Percentiles rank a stretch among this genome's conserved stretches.
These are phyloP conservation scores for Colletotrichum endophyticum DNA, from an alignment of 2,329 filamentous ascomycete species.

Conservation along the genomic window DNA sequence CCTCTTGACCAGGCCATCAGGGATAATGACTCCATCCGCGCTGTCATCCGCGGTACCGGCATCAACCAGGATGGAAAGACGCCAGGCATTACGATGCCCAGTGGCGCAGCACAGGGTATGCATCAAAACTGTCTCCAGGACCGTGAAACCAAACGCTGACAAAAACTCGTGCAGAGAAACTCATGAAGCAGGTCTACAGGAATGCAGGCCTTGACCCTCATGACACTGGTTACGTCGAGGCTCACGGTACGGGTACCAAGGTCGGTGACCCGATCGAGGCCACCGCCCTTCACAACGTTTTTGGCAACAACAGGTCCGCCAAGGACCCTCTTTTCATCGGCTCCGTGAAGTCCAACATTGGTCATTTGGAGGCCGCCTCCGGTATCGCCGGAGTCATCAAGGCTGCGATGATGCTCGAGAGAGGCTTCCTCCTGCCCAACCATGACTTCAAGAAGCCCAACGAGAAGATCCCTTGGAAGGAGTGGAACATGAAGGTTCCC, in stretches of 20 bases:
- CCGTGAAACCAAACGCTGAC: slow-evolving; percentile 20
- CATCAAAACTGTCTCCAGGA: not conserved
- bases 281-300: slow-evolving; percentile 48
- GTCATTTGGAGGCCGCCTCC: slow-evolving; percentile 56
- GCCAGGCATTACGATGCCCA: slow-evolving; percentile 63
- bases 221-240: slow-evolving; percentile 45
- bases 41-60: slow-evolving; percentile 54
- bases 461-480: slow-evolving; percentile 50
- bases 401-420: slow-evolving; percentile 54
- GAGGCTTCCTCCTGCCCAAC: slow-evolving; percentile 54
- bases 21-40: slow-evolving; percentile 60
- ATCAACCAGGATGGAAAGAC: slow-evolving; percentile 62
- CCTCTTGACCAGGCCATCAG: slow-evolving; percentile 56
- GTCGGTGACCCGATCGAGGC: slow-evolving; percentile 63
- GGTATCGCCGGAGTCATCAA: slow-evolving; percentile 60
- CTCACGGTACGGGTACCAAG: slow-evolving; percentile 61
- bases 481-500: slow-evolving; percentile 56
- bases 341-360: slow-evolving; percentile 56
- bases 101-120: slow-evolving; percentile 46
- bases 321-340: slow-evolving; percentile 46
- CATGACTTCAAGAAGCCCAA: slow-evolving; percentile 55
- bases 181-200: slow-evolving; percentile 45
- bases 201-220: slow-evolving; percentile 29
- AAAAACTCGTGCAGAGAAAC: slow-evolving; percentile 29
- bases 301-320: slow-evolving; percentile 32